A percentile compares a stretch with the other conserved stretches of the same genome.
Conservation (phyloP, 78 protist species). For the Chrysochromulina tobinii region DNA sequence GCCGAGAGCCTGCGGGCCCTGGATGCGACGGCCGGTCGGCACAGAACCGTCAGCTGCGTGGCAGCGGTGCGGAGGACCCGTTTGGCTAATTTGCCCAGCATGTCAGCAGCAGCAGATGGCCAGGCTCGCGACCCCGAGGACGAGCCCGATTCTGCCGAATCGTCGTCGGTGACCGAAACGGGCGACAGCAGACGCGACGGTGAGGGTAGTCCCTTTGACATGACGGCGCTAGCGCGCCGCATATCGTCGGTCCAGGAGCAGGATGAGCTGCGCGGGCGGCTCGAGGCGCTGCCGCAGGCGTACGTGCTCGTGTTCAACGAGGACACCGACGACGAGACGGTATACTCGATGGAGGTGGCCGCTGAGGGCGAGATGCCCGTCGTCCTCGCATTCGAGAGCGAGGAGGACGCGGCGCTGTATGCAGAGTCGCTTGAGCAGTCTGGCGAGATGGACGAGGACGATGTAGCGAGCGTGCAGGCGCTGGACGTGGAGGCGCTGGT, state of each 20-base stretch:
- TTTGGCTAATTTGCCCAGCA: no score
- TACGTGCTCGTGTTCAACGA: not conserved
- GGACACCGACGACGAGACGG: not conserved
- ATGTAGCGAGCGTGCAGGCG: not conserved
- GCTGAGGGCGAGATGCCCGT: not conserved
- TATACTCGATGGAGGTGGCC: conserved; percentile 1
- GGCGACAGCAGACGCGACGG: no score
- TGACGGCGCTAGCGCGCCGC: no score
- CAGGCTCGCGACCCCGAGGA: no score
- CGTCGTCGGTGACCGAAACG: no score
- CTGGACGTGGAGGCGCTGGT: conserved; percentile 22
- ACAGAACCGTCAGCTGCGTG: no score
- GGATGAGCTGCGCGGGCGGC: not conserved
- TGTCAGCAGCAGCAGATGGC: no score
- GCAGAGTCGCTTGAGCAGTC: not conserved
- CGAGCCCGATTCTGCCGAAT: no score
- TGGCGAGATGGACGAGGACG: not conserved
- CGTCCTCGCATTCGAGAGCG: not conserved
- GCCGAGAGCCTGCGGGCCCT: no score
- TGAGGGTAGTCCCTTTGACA: no score
- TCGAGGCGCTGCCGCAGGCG: not conserved
- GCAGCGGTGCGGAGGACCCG: no score
- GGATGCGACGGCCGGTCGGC: no score
- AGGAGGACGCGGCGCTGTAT: not conserved
- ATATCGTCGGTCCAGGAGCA: not conserved